Conservation (phyloP, 1,284 basidiomycete species). For the Naganishia sp. region DNA sequence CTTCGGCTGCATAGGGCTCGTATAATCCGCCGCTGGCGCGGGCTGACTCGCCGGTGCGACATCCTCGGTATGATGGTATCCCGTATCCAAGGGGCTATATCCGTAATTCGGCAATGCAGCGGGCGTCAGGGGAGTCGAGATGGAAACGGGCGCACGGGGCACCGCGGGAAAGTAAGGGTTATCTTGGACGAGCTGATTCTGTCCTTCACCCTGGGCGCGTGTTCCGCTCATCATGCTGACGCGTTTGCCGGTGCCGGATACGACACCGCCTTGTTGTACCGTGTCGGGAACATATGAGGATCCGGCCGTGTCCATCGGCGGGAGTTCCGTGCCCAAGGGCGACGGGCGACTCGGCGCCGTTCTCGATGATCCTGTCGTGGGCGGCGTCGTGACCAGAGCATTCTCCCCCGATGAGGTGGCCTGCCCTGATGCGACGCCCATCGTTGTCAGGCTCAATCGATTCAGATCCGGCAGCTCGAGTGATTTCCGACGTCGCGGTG, state of each 20-base stretch:
- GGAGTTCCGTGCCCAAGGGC: background rate
- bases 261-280: slow-evolving; percentile 13
- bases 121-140: slow-evolving; percentile 25
- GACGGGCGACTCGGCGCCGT: slow-evolving; percentile 8
- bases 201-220: background rate
- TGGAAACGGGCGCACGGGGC: slow-evolving; percentile 15
- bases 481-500: slow-evolving; percentile 49
- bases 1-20: slow-evolving; percentile 23
- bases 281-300: slow-evolving; percentile 9
- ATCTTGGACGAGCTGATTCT: slow-evolving; percentile 5
- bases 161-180: slow-evolving; percentile 46
- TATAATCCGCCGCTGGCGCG: background rate
- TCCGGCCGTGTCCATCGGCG: background rate
- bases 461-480: slow-evolving; percentile 54
- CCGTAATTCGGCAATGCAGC: slow-evolving; percentile 27
- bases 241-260: slow-evolving; percentile 1
- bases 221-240: slow-evolving; percentile 23
- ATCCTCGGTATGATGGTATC: slow-evolving; percentile 19
- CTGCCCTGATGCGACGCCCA: background rate
- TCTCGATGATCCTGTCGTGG: background rate
- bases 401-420: too few relatives aligned
- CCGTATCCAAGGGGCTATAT: slow-evolving; percentile 6
- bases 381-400: background rate
- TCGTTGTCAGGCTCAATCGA: slow-evolving; percentile 46
- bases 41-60: background rate